A percentile compares a stretch with the other conserved stretches of the same genome.
Evolutionary conservation across 345 rosid species (phyloP).

Genomic region (Arabidopsis suecica): DNA sequence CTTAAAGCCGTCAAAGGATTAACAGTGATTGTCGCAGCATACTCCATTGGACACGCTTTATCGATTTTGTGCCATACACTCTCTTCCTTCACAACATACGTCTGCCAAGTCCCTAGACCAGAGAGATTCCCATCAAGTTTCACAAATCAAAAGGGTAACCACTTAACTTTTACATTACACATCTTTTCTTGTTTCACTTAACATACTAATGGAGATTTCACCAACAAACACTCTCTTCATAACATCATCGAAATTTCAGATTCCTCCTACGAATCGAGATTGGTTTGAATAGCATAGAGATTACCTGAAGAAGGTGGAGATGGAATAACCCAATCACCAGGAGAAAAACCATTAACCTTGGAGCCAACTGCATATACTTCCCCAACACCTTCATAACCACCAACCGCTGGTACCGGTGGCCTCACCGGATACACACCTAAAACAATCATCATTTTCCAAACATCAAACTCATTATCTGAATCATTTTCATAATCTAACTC

Average conservation of each 20-base stretch:
- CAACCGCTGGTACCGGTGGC: conserved; percentile 88
- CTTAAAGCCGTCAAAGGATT: conserved; percentile 88
- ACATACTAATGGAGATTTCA: too few species aligned
- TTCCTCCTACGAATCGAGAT: conserved; percentile 1
- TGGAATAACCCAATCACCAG: conserved; percentile 88
- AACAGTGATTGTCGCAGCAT: conserved; percentile 87
- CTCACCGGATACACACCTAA: conserved; percentile 90
- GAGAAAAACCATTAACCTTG: conserved; percentile 60
- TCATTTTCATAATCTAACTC: neutral
- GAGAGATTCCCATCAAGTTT: neutral
- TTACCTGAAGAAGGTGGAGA: conserved; percentile 86
- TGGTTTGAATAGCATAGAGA: neutral
- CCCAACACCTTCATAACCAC: conserved; percentile 96
- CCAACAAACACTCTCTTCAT: too few species aligned
- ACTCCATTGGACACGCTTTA: conserved; percentile 73
- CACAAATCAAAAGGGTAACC: neutral
- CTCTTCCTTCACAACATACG: conserved; percentile 75
- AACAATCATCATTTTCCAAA: conserved; percentile 6
- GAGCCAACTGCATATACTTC: conserved; percentile 77
- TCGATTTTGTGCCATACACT: conserved; percentile 79
- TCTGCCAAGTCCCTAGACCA: conserved; percentile 78
- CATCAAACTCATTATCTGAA: neutral
- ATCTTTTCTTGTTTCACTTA: neutral
- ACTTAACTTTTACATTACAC: neutral
- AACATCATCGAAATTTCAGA: neutral